phyloP scores from a whole-genome alignment of 306 rosid species.

The Quercus ilex region DNA sequence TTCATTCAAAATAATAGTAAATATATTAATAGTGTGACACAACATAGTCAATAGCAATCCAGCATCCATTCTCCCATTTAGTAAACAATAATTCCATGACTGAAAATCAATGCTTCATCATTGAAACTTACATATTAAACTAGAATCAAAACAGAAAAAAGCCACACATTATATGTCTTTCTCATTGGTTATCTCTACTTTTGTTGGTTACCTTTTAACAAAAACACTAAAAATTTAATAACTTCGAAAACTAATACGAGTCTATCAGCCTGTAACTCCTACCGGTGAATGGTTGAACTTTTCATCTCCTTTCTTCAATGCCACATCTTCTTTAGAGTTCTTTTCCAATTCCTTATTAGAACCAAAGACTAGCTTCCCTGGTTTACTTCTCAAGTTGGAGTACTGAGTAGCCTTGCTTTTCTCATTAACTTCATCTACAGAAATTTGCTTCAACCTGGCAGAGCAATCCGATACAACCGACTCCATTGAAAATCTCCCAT shows the following conservation, averaged over 20 bases:
- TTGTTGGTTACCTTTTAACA: neutral
- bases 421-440: neutral
- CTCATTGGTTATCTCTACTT: neutral
- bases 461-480: neutral
- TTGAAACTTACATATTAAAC: neutral
- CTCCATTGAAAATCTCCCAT: neutral
- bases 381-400: neutral
- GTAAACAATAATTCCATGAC: neutral
- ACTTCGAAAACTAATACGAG: neutral
- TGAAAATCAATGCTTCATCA: neutral
- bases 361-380: neutral
- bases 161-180: neutral
- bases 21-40: neutral
- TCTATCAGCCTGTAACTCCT: neutral
- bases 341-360: neutral
- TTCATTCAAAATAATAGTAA: too few relatives aligned
- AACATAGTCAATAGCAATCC: neutral
- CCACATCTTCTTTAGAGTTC: neutral
- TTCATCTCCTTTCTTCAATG: neutral
- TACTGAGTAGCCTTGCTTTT: neutral
- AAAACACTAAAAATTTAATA: neutral
- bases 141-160: neutral
- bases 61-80: neutral
- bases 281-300: neutral
- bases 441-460: neutral